Conservation (phyloP, 768 basidiomycete species). For the Arthromyces matolae region DNA sequence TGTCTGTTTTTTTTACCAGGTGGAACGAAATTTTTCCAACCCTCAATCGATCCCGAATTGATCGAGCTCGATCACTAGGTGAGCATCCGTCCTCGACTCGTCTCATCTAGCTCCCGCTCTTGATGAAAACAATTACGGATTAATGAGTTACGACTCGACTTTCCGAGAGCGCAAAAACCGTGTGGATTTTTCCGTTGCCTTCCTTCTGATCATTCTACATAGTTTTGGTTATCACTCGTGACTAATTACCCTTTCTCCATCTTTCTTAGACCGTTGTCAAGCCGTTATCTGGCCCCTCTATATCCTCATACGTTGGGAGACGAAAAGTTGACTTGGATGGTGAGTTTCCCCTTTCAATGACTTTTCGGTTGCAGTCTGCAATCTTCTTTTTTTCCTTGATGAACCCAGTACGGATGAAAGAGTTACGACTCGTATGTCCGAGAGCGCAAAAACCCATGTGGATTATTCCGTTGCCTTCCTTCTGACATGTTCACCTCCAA, state of each 20-base stretch:
- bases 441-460: constrained; percentile 35
- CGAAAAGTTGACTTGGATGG: not conserved
- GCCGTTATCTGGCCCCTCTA: not conserved
- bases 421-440: constrained; percentile 18
- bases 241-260: constrained; percentile 1
- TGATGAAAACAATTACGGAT: constrained; percentile 15
- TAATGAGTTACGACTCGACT: constrained; percentile 15
- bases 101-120: not conserved
- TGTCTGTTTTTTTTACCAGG: no score
- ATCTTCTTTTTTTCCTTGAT: constrained; percentile 8
- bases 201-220: constrained; percentile 33
- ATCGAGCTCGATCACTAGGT: not conserved
- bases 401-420: constrained; percentile 18
- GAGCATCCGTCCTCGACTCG: not conserved
- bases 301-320: not conserved
- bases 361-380: not conserved
- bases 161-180: constrained; percentile 20
- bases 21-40: not conserved
- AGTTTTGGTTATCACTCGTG: not conserved
- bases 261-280: no score
- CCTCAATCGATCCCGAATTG: not conserved
- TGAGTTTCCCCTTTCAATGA: not conserved
- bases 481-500: constrained; percentile 29
- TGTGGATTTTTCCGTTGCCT: constrained; percentile 58
- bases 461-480: constrained; percentile 60